phyloP scores from a whole-genome alignment of 768 basidiomycete species.

The Tulasnella sp. region DNA sequence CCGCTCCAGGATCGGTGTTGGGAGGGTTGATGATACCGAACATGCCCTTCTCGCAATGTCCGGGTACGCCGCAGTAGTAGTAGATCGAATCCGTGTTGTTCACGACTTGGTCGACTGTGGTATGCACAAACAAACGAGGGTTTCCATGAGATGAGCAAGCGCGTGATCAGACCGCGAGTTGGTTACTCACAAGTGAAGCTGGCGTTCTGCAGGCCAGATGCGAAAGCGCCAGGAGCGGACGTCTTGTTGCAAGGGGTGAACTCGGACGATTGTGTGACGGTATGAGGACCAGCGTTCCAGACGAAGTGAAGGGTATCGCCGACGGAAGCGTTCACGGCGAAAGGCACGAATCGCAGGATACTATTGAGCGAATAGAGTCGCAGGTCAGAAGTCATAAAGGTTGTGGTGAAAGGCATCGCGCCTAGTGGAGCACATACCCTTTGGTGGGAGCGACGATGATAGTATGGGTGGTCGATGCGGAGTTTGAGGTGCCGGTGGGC shows the following conservation, averaged over 20 bases:
- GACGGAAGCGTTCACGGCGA: conserved; percentile 61
- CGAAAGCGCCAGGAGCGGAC: conserved; percentile 40
- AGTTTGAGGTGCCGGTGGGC: conserved; percentile 21
- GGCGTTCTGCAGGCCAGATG: conserved; percentile 53
- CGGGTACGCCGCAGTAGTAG: conserved; percentile 63
- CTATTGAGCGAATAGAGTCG: too few relatives aligned
- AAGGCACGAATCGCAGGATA: conserved; percentile 65
- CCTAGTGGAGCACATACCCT: conserved; percentile 29
- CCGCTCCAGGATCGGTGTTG: conserved; percentile 18
- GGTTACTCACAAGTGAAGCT: conserved; percentile 47
- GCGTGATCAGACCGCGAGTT: too few relatives aligned
- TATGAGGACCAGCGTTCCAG: conserved; percentile 73
- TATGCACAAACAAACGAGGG: not conserved
- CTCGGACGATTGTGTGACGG: conserved; percentile 67
- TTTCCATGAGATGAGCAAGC: not conserved
- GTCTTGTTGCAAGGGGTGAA: conserved; percentile 68
- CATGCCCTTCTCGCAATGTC: conserved; percentile 76
- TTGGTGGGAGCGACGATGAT: conserved; percentile 69
- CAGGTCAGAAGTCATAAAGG: not conserved
- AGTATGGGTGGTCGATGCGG: conserved; percentile 49
- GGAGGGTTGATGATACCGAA: conserved; percentile 43
- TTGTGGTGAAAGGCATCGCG: not conserved
- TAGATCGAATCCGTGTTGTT: conserved; percentile 63
- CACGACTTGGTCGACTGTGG: conserved; percentile 52
- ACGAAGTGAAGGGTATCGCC: conserved; percentile 68